phyloP scores from a whole-genome alignment of 1,284 basidiomycete species.

The Fistulinella cinereoalba region DNA sequence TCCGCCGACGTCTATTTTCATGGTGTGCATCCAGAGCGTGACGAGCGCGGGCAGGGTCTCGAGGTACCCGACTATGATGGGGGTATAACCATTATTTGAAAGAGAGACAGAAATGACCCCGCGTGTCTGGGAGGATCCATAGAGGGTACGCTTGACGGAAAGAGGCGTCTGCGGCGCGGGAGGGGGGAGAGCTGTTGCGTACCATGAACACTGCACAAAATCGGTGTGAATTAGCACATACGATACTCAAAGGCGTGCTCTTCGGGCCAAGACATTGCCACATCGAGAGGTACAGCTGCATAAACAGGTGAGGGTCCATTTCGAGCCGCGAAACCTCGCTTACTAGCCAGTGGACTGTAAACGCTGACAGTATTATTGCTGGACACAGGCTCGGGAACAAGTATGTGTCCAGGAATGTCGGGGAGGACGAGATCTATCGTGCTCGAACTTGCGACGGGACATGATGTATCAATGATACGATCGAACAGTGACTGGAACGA shows the following conservation, averaged over 20 bases:
- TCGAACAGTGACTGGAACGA: slow-evolving; percentile 75
- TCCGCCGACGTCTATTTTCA: slow-evolving; percentile 48
- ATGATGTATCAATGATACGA: slow-evolving; percentile 56
- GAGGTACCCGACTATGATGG: slow-evolving; percentile 66
- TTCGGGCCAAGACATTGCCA: slow-evolving; percentile 56
- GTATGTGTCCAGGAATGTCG: slow-evolving; percentile 37
- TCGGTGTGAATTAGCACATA: slow-evolving; percentile 32
- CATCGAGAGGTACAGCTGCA: slow-evolving; percentile 43
- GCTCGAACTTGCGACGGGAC: slow-evolving; percentile 60
- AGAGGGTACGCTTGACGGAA: slow-evolving; percentile 68
- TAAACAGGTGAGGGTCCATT: no score
- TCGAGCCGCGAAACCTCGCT: no score
- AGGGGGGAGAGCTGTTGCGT: slow-evolving; percentile 25
- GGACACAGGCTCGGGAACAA: slow-evolving; percentile 49
- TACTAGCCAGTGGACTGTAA: slow-evolving; percentile 53
- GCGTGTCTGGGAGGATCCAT: slow-evolving; percentile 73
- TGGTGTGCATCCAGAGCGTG: slow-evolving; percentile 84
- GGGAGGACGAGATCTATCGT: slow-evolving; percentile 50
- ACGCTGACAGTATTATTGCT: slow-evolving; percentile 36
- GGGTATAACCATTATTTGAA: slow-evolving; percentile 55
- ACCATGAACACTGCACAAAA: not conserved
- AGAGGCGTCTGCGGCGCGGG: slow-evolving; percentile 43
- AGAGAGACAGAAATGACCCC: slow-evolving; percentile 73
- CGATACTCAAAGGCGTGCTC: slow-evolving; percentile 54
- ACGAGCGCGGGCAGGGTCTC: slow-evolving; percentile 95